Evolutionary conservation across 1,284 basidiomycete species (phyloP), one percentile per base, ranked within the genome.

Genomic region (Paramarasmius palmivorus): DNA sequence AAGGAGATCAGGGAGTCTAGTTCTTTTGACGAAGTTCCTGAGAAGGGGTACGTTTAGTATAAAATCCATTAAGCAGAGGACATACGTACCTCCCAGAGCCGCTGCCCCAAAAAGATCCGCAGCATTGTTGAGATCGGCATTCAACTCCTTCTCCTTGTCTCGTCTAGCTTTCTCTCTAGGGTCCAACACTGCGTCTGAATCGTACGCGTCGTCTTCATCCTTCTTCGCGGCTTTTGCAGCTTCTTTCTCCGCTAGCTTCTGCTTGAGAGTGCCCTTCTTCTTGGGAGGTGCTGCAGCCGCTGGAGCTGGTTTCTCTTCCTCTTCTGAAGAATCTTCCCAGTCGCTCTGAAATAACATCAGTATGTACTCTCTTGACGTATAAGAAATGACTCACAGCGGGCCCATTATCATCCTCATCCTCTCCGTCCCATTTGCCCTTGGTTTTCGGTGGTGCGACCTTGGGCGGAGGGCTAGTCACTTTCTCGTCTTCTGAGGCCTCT

Each of bases 281-380:
- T 92, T 93, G 2, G 84, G 80, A 1, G 90, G 84, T 19, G 86
- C 84, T 41, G 74, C 76, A 0, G 82, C 65, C 12, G 77, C 66
- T 0, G 75, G 62, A 4, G 74, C 50, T 45, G 72, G 57, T 17
- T 52, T 44, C 22, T 87, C 84, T 42, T 92, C 89, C 34, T 90
- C 88, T n/a, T 88, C 88, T 4, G 90, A 92, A 3, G 88, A 90
- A 40, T 81, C 90, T 61, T 98, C 95, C 95, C 94, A 97, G 70
- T 95, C 93, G 67, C 92, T 93, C 90, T 95, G 62, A 29, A 41
- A 42, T 35, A 29, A 48, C 22, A 29, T 53, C 50, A 34, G 20
- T 54, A 25, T 50, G 49, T 53, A 52, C 41, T 49, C 32, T 36
- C 53, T 20, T 49, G 50, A 46, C 10, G 36, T 29, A 53, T 52